phyloP scores from a whole-genome alignment of 208 protist genomes.

The Acanthamoeba healyi region DNA sequence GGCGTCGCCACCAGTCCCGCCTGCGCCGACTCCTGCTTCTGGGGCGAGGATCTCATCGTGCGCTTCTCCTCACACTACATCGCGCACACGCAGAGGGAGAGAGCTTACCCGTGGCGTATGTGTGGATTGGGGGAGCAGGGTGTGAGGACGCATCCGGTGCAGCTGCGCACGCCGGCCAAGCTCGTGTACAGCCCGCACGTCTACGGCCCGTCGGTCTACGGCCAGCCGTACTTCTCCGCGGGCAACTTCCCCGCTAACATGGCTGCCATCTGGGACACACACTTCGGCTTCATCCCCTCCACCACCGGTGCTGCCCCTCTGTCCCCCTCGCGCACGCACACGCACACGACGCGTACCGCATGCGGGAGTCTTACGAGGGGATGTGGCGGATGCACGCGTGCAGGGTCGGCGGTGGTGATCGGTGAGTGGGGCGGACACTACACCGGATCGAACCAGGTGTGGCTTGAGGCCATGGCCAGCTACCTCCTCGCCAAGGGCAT shows the following conservation, averaged over 20 bases:
- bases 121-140: neutral
- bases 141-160: slow-evolving; percentile 2
- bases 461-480: slow-evolving; percentile 77
- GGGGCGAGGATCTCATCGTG: slow-evolving; percentile 73
- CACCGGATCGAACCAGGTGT: slow-evolving; percentile 58
- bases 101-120: neutral
- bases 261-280: slow-evolving; percentile 74
- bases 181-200: slow-evolving; percentile 78
- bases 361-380: no score
- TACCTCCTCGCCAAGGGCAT: slow-evolving; percentile 71
- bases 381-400: no score
- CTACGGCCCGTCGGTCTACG: slow-evolving; percentile 73
- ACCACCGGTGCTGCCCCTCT: no score
- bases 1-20: neutral
- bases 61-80: neutral
- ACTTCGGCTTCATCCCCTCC: slow-evolving; percentile 25
- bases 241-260: slow-evolving; percentile 73
- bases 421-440: slow-evolving; percentile 76
- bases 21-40: slow-evolving; percentile 68
- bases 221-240: slow-evolving; percentile 56
- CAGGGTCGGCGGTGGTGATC: neutral
- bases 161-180: slow-evolving; percentile 11
- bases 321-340: no score
- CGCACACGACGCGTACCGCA: no score
- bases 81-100: no score